Conservation (phyloP, 2,329 filamentous ascomycete species). For the Curvularia spicifera region DNA sequence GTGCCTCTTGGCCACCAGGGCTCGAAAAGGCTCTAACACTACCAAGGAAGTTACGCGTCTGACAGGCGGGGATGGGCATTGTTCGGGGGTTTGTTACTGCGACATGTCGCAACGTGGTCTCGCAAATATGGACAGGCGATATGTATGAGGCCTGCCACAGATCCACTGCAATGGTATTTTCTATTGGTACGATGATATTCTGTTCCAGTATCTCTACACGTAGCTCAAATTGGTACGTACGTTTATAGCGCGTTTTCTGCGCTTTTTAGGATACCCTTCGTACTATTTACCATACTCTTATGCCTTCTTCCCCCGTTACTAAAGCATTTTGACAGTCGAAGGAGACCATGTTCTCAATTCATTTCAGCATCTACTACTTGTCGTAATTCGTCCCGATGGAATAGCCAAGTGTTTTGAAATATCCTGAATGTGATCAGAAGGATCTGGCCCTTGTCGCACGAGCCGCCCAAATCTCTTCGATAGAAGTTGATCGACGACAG, state of each 20-base stretch:
- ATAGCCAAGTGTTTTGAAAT: constrained; percentile 1
- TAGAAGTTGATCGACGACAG: neutral
- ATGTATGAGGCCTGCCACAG: constrained; percentile 1
- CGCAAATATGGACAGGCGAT: constrained; percentile 4
- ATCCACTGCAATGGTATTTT: neutral
- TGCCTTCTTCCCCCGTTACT: neutral
- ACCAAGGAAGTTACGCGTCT: constrained; percentile 14
- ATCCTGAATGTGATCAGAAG: neutral
- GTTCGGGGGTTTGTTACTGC: constrained; percentile 10
- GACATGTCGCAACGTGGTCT: constrained; percentile 16
- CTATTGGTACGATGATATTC: neutral
- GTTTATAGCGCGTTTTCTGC: neutral
- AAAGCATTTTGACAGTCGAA: neutral
- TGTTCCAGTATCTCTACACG: neutral
- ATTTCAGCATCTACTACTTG: neutral
- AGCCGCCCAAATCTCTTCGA: neutral
- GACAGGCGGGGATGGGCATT: constrained; percentile 14
- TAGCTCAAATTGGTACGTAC: neutral
- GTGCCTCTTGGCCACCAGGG: constrained; percentile 6
- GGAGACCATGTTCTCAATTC: neutral
- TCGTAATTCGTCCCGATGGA: neutral
- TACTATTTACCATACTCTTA: neutral
- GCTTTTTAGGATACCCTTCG: neutral
- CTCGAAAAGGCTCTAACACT: neutral
- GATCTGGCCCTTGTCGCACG: neutral